These are phyloP conservation scores for Meira nashicola DNA, from an alignment of 1,284 basidiomycete species.

Conservation along the genomic window DNA sequence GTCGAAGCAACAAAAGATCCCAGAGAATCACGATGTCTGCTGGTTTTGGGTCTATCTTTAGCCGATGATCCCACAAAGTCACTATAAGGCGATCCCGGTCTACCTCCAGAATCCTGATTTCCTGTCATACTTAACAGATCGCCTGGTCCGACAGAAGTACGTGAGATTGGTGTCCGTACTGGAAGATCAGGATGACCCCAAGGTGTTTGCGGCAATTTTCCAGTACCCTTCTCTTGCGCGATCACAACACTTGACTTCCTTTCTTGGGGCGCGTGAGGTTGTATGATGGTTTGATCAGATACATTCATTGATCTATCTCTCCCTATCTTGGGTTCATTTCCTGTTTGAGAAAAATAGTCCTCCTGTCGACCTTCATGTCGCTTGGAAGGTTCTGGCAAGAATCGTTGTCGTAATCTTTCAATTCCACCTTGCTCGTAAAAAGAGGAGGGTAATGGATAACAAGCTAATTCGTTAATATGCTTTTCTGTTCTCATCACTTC, in stretches of 20 bases:
- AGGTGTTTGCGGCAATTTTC: constrained; percentile 19
- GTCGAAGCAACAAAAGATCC: not conserved
- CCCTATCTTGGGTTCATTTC: too few relatives aligned
- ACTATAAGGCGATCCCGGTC: constrained; percentile 4
- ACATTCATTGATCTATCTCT: too few relatives aligned
- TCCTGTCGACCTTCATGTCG: constrained; percentile 1
- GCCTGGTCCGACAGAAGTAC: constrained; percentile 54
- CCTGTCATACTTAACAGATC: constrained; percentile 58
- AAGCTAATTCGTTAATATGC: constrained; percentile 91
- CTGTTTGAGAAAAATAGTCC: constrained; percentile 9
- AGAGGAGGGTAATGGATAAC: constrained; percentile 79
- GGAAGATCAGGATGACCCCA: constrained; percentile 44
- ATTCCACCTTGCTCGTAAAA: constrained; percentile 95
- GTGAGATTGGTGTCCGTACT: constrained; percentile 39
- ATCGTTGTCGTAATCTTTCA: constrained; percentile 78
- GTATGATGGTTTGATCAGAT: too few relatives aligned
- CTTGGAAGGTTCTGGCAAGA: constrained; percentile 45
- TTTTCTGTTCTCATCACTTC: constrained; percentile 95
- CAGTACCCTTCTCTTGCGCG: not conserved
- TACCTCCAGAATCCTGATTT: constrained; percentile 16
- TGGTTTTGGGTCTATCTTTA: too few relatives aligned
- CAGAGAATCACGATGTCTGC: not conserved
- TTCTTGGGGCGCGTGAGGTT: too few relatives aligned
- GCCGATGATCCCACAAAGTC: constrained; percentile 9
- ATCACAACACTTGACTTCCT: too few relatives aligned